Base-by-base conservation (phyloP, 805 yeast genomes). In the Ogataea ganodermae region DNA sequence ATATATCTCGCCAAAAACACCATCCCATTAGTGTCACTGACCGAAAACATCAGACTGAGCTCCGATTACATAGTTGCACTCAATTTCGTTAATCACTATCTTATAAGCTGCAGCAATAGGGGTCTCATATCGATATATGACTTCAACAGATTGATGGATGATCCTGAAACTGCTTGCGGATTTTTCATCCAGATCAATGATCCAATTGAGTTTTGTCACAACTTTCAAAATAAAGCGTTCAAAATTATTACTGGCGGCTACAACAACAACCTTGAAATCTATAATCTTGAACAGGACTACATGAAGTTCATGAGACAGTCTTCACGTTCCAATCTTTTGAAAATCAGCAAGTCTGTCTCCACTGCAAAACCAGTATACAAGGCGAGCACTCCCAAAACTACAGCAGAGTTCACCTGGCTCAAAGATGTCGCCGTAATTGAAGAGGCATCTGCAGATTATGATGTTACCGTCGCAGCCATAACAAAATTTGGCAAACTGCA, bases 401-500 rank as follows among this genome's bases (percentile, higher is more conserved):
- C 35, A 17, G 59, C 56, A 4, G 63, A 60, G 4, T 61, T 62
- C 44, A 49, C 58, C 2, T 62, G 67, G 67, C 48, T 60, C 26
- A 59, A 61, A 23, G 63, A 58, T 18, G 64, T 60, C 4, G 46
- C 50, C 2, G 48, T 57, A 16, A 12, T 60, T 3, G 49, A 48
- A 21, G 31, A 52, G 13, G 40, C 42, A 3, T 22, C 32, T 4
- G 38, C 36, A 9, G 44, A 44, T 18, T 46, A 48, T 31, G 56
- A 53, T 47, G 45, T 46, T 10, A 57, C 56, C 9, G 38, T 53
- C 6, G 50, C 49, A 20, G 52, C 64, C 22, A 51, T 50, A 6
- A 56, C 66, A 1, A 59, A 56, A 45, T 63, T 61, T 41, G 67
- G 67, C 2, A 59, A 58, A 42, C 18, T 63, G 17, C 33, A 48